These are phyloP conservation scores for Entophlyctis luteolus DNA, from an alignment of 192 early-diverging fungal species.

Conservation along the genomic window DNA sequence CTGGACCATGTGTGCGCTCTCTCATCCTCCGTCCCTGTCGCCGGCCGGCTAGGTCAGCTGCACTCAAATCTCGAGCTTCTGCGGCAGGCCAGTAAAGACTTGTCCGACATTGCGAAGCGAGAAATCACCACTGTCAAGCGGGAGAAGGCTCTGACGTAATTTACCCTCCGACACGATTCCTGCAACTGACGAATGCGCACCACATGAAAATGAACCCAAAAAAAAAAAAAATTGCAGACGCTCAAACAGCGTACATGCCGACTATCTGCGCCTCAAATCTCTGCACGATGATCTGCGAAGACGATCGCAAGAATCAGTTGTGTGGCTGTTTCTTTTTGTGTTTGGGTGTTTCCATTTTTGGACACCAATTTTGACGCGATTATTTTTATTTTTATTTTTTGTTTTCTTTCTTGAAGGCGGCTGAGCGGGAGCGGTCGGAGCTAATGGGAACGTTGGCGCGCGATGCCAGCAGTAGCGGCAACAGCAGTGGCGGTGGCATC, in stretches of 20 bases:
- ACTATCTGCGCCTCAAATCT: conserved; percentile 25
- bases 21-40: not conserved
- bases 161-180: not conserved
- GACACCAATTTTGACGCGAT: not conserved
- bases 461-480: too few relatives aligned
- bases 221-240: conserved; percentile 30
- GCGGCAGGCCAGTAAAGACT: conserved; percentile 35
- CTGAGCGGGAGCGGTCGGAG: conserved; percentile 30
- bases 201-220: too few relatives aligned
- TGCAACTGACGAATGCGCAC: too few relatives aligned
- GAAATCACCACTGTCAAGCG: conserved; percentile 48
- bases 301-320: conserved; percentile 18
- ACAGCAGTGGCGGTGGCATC: too few relatives aligned
- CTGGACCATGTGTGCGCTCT: not conserved
- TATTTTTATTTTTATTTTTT: not conserved
- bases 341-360: not conserved
- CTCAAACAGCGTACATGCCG: conserved; percentile 34
- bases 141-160: conserved; percentile 46
- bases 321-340: conserved; percentile 6
- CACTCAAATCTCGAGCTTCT: conserved; percentile 36
- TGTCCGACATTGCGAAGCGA: conserved; percentile 38
- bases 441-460: conserved; percentile 29
- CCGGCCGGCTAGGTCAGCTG: conserved; percentile 22
- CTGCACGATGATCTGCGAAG: conserved; percentile 27
- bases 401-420: conserved; percentile 2